Evolutionary conservation across 106 monocot species (phyloP), one percentile per base, ranked within the genome.

Genomic region (Apostasia shenzhenica): DNA sequence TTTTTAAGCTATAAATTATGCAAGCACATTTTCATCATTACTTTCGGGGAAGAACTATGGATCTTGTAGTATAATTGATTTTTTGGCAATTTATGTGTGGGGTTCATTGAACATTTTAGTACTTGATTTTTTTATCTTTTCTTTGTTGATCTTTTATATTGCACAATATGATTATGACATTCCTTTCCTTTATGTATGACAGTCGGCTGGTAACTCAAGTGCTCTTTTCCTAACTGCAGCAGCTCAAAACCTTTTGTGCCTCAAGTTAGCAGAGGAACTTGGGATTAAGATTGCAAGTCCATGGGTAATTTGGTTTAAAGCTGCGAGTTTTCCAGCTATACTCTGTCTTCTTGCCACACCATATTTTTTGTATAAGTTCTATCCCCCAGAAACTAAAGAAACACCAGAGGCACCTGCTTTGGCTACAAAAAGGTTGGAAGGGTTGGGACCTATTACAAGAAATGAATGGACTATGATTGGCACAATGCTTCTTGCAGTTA

Each of bases 201-300:
- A 97, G 92, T 80, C 86, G 68, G 82, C 89, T 73, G 86, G 89
- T 73, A 92, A 87, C 78, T 97, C 97, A 46, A 92, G 92, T 84
- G 92, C 97, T 62, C 82, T 97, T 67, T 97, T 89, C 79, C 82
- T 92, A 48, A 97, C 97, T 71, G 89, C 92, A 71, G 92, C 97
- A 69, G 97, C 92, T 75, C 92, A 92, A 81, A 97, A 97, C 70
- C 74, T 92, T 6, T 76, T 97, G 58, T 97, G 97, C 73, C 86
- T 97, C 43, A 97, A 92, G 74, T 75, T 97, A 77, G 89, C 92
- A 10, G 92, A 97, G 75, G 89, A 89, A 75, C 80, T 97, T 75
- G 97, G 92, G 38, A 83, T 97, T 26, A 83, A 61, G 55, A 85
- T 97, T 73, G 78, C 82, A 52, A 89, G 69, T 67, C 97, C 97